Evolutionary conservation across 352 stramenopile species (phyloP).

Genomic region (Phytophthora pistaciae): DNA sequence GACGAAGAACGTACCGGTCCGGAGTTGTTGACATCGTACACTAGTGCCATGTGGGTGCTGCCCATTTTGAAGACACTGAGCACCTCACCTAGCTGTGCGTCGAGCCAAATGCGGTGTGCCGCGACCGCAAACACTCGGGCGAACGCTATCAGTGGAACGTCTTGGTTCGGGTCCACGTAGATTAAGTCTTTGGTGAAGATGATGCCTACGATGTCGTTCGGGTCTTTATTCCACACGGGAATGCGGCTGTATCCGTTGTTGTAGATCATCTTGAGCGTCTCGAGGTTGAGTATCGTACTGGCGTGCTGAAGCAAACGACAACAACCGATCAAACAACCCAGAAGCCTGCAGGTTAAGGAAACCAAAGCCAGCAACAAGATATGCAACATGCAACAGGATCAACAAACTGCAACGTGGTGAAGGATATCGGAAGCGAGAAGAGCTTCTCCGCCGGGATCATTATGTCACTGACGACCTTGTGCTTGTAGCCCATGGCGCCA

Average conservation of each 20-base stretch:
- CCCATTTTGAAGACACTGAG: slow-evolving; percentile 84
- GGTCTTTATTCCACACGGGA: slow-evolving; percentile 96
- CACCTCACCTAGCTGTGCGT: slow-evolving; percentile 73
- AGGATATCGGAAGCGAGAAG: slow-evolving; percentile 82
- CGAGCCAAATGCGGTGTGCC: slow-evolving; percentile 75
- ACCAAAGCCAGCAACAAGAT: not conserved
- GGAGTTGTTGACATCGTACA: slow-evolving; percentile 86
- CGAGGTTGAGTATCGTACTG: slow-evolving; percentile 56
- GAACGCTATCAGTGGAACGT: slow-evolving; percentile 89
- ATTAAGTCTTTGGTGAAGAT: slow-evolving; percentile 96
- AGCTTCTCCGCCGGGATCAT: slow-evolving; percentile 93
- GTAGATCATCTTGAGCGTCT: slow-evolving; percentile 84
- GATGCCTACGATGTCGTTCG: slow-evolving; percentile 96
- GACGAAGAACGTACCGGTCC: slow-evolving; percentile 58
- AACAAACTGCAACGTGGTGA: slow-evolving; percentile 12
- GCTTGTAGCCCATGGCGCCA: slow-evolving; percentile 81
- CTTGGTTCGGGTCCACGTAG: slow-evolving; percentile 75
- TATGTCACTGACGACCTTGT: slow-evolving; percentile 87
- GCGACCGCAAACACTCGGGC: slow-evolving; percentile 88
- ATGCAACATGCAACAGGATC: not conserved
- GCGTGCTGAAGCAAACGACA: slow-evolving; percentile 37
- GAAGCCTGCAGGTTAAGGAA: slow-evolving; percentile 49
- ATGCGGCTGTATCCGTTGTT: slow-evolving; percentile 95
- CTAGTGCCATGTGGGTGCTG: slow-evolving; percentile 71
- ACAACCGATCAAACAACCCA: slow-evolving; percentile 13